These are phyloP conservation scores for Leucaena leucocephala DNA, from an alignment of 306 rosid genomes.

Conservation along the genomic window DNA sequence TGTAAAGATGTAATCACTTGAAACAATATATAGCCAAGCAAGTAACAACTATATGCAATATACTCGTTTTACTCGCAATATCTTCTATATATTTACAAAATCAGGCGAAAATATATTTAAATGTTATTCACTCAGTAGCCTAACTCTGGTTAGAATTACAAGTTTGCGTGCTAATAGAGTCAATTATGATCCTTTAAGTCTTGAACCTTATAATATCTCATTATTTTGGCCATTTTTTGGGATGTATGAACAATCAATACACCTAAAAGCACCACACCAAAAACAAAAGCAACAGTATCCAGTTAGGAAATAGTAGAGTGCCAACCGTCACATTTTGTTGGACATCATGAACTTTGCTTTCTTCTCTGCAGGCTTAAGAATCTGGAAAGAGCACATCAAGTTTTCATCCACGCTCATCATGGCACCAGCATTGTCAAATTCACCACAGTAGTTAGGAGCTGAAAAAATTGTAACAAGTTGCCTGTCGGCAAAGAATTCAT, in stretches of 20 bases:
- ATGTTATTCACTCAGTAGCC: not conserved
- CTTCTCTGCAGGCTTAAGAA: slow-evolving; percentile 24
- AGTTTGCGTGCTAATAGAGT: not conserved
- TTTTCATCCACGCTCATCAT: slow-evolving; percentile 27
- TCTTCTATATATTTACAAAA: not conserved
- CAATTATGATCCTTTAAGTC: not conserved
- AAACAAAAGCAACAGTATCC: not conserved
- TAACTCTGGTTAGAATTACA: not conserved
- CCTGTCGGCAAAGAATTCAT: slow-evolving; percentile 28
- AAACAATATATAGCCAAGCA: not conserved
- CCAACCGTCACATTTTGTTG: slow-evolving; percentile 26
- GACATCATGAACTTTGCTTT: slow-evolving; percentile 16
- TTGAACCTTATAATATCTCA: not conserved
- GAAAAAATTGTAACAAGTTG: slow-evolving; percentile 24
- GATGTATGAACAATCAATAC: not conserved
- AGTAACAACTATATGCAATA: not conserved
- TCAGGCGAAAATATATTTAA: not conserved
- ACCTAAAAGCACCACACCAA: not conserved
- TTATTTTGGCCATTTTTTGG: not conserved
- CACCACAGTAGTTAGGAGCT: slow-evolving; percentile 31
- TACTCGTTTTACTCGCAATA: not conserved
- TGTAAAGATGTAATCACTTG: not conserved
- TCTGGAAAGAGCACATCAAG: slow-evolving; percentile 28
- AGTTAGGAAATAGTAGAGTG: not conserved
- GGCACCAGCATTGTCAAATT: slow-evolving; percentile 29